Evolutionary conservation across 352 stramenopile species (phyloP).

Genomic region (Peronosclerospora sorghi): DNA sequence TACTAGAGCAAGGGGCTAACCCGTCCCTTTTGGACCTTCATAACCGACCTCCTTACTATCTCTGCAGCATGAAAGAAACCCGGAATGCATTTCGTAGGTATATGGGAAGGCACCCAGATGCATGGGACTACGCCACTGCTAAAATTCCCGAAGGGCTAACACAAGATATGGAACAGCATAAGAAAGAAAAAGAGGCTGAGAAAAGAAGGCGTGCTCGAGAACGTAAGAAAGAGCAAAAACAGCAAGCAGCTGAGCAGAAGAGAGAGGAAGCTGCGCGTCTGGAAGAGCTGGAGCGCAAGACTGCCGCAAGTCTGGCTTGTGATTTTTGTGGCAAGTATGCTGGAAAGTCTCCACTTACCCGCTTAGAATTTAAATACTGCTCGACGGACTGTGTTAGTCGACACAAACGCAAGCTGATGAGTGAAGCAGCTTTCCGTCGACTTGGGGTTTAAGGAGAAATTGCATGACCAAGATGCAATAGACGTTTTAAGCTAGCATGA

Average conservation of each 20-base stretch:
- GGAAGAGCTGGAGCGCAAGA: slow-evolving; percentile 59
- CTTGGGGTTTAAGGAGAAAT: slow-evolving; percentile 30
- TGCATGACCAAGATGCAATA: background rate
- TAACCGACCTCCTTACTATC: slow-evolving; percentile 80
- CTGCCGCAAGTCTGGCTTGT: slow-evolving; percentile 63
- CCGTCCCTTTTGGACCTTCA: slow-evolving; percentile 75
- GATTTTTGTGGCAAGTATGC: slow-evolving; percentile 74
- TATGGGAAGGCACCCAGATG: slow-evolving; percentile 68
- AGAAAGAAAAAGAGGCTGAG: slow-evolving; percentile 80
- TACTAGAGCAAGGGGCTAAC: slow-evolving; percentile 80
- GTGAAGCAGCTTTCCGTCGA: slow-evolving; percentile 82
- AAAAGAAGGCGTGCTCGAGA: slow-evolving; percentile 80
- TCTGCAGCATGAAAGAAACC: slow-evolving; percentile 80
- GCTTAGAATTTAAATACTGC: slow-evolving; percentile 90
- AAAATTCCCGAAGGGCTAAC: slow-evolving; percentile 71
- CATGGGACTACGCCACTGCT: slow-evolving; percentile 59
- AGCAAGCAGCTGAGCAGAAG: slow-evolving; percentile 54
- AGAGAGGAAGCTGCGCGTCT: slow-evolving; percentile 49
- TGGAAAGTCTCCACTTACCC: slow-evolving; percentile 82
- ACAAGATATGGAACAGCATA: slow-evolving; percentile 73
- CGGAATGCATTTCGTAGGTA: slow-evolving; percentile 88
- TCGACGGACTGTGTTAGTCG: slow-evolving; percentile 88
- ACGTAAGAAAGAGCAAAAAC: slow-evolving; percentile 88
- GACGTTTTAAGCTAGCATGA: slow-evolving; percentile 11
- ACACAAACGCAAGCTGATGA: slow-evolving; percentile 90